These are phyloP conservation scores for Lipomyces sp. DNA, from an alignment of 805 yeast genomes.

Conservation along the genomic window DNA sequence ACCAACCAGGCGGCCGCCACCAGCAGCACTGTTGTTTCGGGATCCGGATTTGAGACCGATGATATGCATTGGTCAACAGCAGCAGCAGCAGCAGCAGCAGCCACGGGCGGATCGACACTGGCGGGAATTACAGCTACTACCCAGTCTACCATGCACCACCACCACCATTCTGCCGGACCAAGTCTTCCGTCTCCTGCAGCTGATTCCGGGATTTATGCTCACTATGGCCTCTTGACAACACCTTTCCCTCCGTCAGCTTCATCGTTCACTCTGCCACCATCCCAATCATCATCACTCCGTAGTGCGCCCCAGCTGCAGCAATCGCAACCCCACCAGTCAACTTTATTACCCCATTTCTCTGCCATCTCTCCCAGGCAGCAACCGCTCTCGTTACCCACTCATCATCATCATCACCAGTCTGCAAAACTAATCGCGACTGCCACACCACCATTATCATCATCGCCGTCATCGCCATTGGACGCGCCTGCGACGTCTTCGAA, in stretches of 20 bases:
- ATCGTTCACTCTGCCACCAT: slow-evolving; percentile 13
- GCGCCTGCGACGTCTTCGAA: neutral
- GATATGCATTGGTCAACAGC: slow-evolving; percentile 12
- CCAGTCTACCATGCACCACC: slow-evolving; percentile 37
- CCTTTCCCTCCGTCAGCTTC: slow-evolving; percentile 23
- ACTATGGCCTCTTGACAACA: slow-evolving; percentile 13
- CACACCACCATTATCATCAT: no score
- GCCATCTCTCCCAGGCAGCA: slow-evolving; percentile 34
- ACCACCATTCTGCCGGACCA: neutral
- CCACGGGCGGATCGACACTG: neutral
- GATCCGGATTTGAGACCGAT: slow-evolving; percentile 1
- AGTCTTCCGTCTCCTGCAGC: slow-evolving; percentile 12
- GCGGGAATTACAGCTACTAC: slow-evolving; percentile 31
- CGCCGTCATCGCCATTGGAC: neutral
- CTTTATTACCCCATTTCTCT: slow-evolving; percentile 32
- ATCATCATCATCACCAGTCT: slow-evolving; percentile 11
- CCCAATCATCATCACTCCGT: slow-evolving; percentile 28
- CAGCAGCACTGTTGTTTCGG: neutral
- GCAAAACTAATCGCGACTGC: neutral
- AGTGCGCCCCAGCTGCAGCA: slow-evolving; percentile 37
- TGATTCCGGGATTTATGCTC: slow-evolving; percentile 23
- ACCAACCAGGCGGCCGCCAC: neutral
- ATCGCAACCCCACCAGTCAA: slow-evolving; percentile 35
- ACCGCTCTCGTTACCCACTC: slow-evolving; percentile 29
- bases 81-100: neutral